These are phyloP conservation scores for Mycena sp. DNA, from an alignment of 1,284 basidiomycete genomes.

Conservation along the genomic window DNA sequence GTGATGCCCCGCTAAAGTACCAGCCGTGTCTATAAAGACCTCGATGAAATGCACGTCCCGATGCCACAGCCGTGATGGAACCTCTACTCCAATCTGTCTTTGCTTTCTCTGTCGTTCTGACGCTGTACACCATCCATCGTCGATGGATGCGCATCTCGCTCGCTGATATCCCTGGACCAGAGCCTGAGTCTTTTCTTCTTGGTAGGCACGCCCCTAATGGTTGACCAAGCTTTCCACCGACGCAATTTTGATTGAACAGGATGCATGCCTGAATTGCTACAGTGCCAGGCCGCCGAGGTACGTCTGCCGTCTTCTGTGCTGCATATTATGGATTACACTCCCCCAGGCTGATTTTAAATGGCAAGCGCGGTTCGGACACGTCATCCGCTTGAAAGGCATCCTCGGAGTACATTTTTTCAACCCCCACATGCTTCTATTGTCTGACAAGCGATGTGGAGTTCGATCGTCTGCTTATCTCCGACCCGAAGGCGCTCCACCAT, in stretches of 20 bases:
- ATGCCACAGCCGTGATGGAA: background rate
- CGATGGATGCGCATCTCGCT: constrained; percentile 47
- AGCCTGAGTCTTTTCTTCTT: constrained; percentile 50
- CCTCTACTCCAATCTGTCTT: background rate
- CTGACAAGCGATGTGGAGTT: constrained; percentile 39
- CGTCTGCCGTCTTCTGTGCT: background rate
- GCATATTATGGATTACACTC: background rate
- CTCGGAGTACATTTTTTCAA: constrained; percentile 48
- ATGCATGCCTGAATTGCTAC: constrained; percentile 59
- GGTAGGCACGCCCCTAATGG: constrained; percentile 37
- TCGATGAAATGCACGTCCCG: too few relatives aligned
- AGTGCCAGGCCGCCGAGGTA: constrained; percentile 53
- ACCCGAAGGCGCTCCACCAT: constrained; percentile 57
- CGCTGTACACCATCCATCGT: constrained; percentile 23
- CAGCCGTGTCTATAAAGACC: too few relatives aligned
- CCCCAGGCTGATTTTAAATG: constrained; percentile 58
- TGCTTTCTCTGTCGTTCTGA: background rate
- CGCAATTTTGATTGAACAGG: constrained; percentile 42
- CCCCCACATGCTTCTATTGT: constrained; percentile 5
- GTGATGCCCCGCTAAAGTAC: too few relatives aligned
- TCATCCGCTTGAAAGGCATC: constrained; percentile 60
- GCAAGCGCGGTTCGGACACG: constrained; percentile 55
- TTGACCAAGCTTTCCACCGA: background rate
- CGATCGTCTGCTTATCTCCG: constrained; percentile 53
- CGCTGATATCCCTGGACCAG: constrained; percentile 51